These are phyloP conservation scores for Termitomyces sp. DNA, from an alignment of 768 basidiomycete species.

Conservation along the genomic window DNA sequence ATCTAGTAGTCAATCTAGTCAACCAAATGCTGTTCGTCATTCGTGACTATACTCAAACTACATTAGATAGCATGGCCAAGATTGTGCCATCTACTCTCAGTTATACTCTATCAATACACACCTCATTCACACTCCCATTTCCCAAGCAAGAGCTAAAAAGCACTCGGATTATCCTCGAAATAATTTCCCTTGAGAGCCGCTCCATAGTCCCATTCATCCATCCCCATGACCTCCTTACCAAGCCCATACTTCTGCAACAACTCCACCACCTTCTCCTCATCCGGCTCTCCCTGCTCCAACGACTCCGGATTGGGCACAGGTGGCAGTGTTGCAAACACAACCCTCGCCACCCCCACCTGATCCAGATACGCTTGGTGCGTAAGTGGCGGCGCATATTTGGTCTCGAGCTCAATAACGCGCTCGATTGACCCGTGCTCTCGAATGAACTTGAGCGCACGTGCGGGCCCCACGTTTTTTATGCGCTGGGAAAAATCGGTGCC, in stretches of 20 bases:
- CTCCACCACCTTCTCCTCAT: slow-evolving; percentile 37
- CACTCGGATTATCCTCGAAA: slow-evolving; percentile 58
- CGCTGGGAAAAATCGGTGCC: slow-evolving; percentile 91
- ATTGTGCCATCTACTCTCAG: neutral
- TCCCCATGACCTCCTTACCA: slow-evolving; percentile 30
- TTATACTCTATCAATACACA: neutral
- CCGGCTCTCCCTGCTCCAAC: slow-evolving; percentile 29
- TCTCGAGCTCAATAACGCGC: slow-evolving; percentile 47
- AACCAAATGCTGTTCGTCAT: neutral
- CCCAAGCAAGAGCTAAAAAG: slow-evolving; percentile 7
- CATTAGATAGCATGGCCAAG: neutral
- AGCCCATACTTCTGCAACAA: slow-evolving; percentile 50
- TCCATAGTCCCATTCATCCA: slow-evolving; percentile 37
- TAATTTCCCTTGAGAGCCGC: slow-evolving; percentile 56
- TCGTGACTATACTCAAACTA: neutral
- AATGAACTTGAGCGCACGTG: slow-evolving; percentile 73
- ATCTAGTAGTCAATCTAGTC: neutral
- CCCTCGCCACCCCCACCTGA: slow-evolving; percentile 57
- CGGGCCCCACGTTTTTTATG: slow-evolving; percentile 77
- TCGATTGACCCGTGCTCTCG: slow-evolving; percentile 70
- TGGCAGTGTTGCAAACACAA: slow-evolving; percentile 63
- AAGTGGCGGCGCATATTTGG: slow-evolving; percentile 47
- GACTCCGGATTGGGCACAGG: slow-evolving; percentile 43
- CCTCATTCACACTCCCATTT: neutral
- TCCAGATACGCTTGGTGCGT: slow-evolving; percentile 50